phyloP scores from a whole-genome alignment of 345 rosid genomes.

The Ceriops zippeliana region DNA sequence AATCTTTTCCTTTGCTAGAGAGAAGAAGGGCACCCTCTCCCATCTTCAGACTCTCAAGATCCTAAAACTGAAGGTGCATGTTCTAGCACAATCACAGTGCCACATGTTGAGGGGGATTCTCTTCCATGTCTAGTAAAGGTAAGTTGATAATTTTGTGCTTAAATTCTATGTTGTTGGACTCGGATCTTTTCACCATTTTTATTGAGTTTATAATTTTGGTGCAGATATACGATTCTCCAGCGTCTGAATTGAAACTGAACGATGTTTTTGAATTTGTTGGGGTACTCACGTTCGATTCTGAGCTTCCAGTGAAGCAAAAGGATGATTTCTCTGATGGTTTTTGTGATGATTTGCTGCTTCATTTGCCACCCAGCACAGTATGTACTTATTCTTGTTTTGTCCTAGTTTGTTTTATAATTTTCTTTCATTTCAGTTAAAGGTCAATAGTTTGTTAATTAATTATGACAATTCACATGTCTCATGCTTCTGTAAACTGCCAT shows the following conservation, averaged over 20 bases:
- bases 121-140: conserved; percentile 84
- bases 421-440: too few species aligned
- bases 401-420: too few species aligned
- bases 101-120: conserved; percentile 29
- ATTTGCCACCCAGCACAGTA: conserved; percentile 62
- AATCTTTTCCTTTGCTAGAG: conserved; percentile 39
- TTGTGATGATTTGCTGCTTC: conserved; percentile 46
- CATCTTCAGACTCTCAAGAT: conserved; percentile 35
- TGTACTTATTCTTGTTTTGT: background rate
- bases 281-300: conserved; percentile 62
- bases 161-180: background rate
- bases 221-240: conserved; percentile 80
- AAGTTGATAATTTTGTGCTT: background rate
- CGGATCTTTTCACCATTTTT: background rate
- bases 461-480: too few species aligned
- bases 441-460: too few species aligned
- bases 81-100: conserved; percentile 16
- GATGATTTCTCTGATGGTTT: conserved; percentile 45
- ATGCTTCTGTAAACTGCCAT: too few species aligned
- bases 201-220: conserved; percentile 4
- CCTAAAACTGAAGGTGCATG: conserved; percentile 25
- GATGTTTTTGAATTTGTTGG: conserved; percentile 89
- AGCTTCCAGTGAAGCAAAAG: conserved; percentile 26
- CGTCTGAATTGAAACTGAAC: conserved; percentile 76
- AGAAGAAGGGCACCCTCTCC: conserved; percentile 49